Base-by-base conservation (phyloP, 192 early-diverging fungal species). In the Piromyces sp. region DNA sequence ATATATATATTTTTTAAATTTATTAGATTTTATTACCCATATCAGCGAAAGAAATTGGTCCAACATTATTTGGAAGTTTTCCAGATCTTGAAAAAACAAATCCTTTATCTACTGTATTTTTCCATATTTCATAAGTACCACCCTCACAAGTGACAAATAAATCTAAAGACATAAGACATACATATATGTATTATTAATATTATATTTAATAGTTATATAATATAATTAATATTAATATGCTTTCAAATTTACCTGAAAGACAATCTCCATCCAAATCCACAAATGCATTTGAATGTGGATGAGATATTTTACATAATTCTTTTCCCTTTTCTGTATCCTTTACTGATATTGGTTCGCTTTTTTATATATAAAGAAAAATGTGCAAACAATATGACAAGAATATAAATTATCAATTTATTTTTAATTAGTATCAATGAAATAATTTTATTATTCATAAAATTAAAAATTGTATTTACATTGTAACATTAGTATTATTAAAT, bases 1-100 rank as follows among this genome's bases (percentile, higher is more conserved):
- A n/a, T n/a, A n/a, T n/a, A n/a, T n/a, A n/a, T n/a, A n/a, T n/a
- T n/a, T n/a, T n/a, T n/a, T n/a, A n/a, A n/a, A n/a, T n/a, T n/a
- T n/a, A n/a, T n/a, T n/a, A n/a, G n/a, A n/a, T n/a, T n/a, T n/a
- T n/a, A n/a, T 80, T 79, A 91, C 89, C 93, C 82, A 98, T 94
- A 82, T 98, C 96, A 29, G 94, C 94, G 88, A 98, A 97, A 5
- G 93, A 89, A 33, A 98, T 88, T 30, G 89, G 93, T 5, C 95
- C 96, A 38, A 91, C 85, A 14, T 88, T 88, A 0, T 84, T 81
- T 13, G 94, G 95, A 40, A 96, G 85, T 30, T 87, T 83, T 7
- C 92, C 88, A 12, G 85, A 84, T 79, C 87, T 85, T n/a, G 88
- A 88, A 81, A 93, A 91, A 36, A 84, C 83, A 83, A 93, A 95